Conservation (phyloP, 129 eudicot species). For the Cynara cardunculus region DNA sequence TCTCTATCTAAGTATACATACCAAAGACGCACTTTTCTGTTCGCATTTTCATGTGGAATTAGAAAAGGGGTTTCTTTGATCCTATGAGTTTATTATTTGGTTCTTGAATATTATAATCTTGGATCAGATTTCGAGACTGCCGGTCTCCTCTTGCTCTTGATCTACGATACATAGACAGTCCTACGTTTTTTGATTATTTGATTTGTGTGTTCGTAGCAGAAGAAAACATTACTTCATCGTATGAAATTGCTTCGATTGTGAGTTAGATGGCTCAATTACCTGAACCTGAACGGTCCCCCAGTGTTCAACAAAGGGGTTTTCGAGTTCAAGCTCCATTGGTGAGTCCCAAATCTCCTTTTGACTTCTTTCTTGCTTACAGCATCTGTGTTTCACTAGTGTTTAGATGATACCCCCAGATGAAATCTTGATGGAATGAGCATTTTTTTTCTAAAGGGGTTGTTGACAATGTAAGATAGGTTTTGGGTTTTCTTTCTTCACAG, state of each 20-base stretch:
- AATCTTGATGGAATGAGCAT: slow-evolving; percentile 1
- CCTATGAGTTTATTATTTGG: slow-evolving; percentile 17
- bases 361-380: slow-evolving; percentile 24
- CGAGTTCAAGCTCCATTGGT: slow-evolving; percentile 98
- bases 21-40: slow-evolving; percentile 16
- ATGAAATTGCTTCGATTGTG: slow-evolving; percentile 35
- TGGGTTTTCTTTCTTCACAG: slow-evolving; percentile 14
- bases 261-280: slow-evolving; percentile 68
- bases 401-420: slow-evolving; percentile 16
- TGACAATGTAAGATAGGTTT: slow-evolving; percentile 7
- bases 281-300: slow-evolving; percentile 60
- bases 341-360: slow-evolving; percentile 25
- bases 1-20: slow-evolving; percentile 12
- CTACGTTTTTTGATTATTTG: slow-evolving; percentile 13
- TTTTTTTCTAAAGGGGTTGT: background rate
- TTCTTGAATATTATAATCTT: slow-evolving; percentile 18
- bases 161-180: slow-evolving; percentile 33
- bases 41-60: slow-evolving; percentile 27
- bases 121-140: slow-evolving; percentile 56
- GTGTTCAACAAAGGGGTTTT: slow-evolving; percentile 68
- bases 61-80: slow-evolving; percentile 31
- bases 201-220: slow-evolving; percentile 7
- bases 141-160: slow-evolving; percentile 33
- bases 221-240: slow-evolving; percentile 10
- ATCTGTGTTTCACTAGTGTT: slow-evolving; percentile 8